Conservation (phyloP, 352 stramenopile genomes). For the Pythium brachiatum region DNA sequence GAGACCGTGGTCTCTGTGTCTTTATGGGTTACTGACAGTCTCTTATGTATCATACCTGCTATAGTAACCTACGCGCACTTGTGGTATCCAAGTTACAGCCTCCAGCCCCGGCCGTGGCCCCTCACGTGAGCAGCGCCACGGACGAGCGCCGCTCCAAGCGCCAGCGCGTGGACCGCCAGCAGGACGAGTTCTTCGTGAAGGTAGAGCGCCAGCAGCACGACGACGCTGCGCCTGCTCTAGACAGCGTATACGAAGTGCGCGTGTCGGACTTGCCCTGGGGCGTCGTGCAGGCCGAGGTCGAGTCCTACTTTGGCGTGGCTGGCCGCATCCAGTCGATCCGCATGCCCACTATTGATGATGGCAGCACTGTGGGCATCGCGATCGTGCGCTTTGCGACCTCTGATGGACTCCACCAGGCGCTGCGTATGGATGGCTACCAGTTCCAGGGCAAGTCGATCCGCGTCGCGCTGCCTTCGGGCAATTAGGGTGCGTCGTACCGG, state of each 20-base stretch:
- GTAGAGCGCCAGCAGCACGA: slow-evolving; percentile 30
- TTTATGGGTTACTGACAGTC: neutral
- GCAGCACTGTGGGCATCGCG: slow-evolving; percentile 64
- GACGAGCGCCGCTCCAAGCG: slow-evolving; percentile 13
- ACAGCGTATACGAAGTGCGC: slow-evolving; percentile 43
- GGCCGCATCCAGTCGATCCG: slow-evolving; percentile 49
- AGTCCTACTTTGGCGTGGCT: slow-evolving; percentile 62
- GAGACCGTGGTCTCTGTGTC: neutral
- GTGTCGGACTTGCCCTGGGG: slow-evolving; percentile 68
- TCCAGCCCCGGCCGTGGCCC: neutral
- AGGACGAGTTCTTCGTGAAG: slow-evolving; percentile 42
- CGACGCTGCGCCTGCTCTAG: slow-evolving; percentile 1
- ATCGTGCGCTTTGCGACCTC: slow-evolving; percentile 53
- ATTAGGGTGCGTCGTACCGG: slow-evolving; percentile 4
- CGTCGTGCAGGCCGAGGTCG: slow-evolving; percentile 43
- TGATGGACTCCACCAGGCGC: slow-evolving; percentile 48
- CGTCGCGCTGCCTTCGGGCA: slow-evolving; percentile 40
- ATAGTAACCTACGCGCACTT: slow-evolving; percentile 19
- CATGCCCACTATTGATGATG: slow-evolving; percentile 71
- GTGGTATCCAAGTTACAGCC: slow-evolving; percentile 20
- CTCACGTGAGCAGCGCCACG: neutral
- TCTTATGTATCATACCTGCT: too few species aligned
- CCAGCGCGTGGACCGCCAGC: neutral
- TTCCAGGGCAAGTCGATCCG: slow-evolving; percentile 69
- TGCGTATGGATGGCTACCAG: slow-evolving; percentile 67